These are phyloP conservation scores for Colletotrichum endophyticum DNA, from an alignment of 2,329 filamentous ascomycete genomes.

Conservation along the genomic window DNA sequence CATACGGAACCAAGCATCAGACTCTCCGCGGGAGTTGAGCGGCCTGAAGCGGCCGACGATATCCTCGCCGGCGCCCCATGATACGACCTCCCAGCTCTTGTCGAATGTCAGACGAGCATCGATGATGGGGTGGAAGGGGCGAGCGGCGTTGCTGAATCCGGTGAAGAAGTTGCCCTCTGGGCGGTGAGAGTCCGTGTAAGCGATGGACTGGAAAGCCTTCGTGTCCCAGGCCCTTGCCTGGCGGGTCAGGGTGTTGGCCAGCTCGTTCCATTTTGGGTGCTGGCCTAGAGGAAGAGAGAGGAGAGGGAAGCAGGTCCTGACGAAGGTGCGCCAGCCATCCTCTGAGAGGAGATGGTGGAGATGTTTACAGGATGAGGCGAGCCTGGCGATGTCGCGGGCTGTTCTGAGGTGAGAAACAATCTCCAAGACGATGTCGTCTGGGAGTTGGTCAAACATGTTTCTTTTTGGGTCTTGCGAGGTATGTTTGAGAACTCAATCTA, in stretches of 20 bases:
- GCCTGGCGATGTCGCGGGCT: slow-evolving; percentile 49
- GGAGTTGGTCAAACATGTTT: slow-evolving; percentile 42
- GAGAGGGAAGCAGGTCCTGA: slow-evolving; percentile 47
- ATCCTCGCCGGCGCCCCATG: slow-evolving; percentile 58
- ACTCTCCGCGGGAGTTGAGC: slow-evolving; percentile 22
- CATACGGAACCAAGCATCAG: slow-evolving; percentile 26
- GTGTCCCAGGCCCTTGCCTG: slow-evolving; percentile 60
- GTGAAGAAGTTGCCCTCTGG: slow-evolving; percentile 19
- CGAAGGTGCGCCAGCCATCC: slow-evolving; percentile 57
- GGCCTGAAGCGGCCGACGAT: slow-evolving; percentile 47
- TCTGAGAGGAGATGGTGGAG: slow-evolving; percentile 42
- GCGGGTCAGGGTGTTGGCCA: slow-evolving; percentile 53
- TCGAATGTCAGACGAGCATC: slow-evolving; percentile 45
- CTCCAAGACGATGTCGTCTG: slow-evolving; percentile 56
- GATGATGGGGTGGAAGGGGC: slow-evolving; percentile 49
- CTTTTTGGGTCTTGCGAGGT: background rate
- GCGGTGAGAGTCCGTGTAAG: slow-evolving; percentile 30
- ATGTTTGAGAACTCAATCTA: slow-evolving; percentile 1
- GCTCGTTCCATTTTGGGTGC: slow-evolving; percentile 35
- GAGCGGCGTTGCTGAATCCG: slow-evolving; percentile 5
- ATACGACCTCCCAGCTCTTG: slow-evolving; percentile 49
- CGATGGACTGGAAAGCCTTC: slow-evolving; percentile 38
- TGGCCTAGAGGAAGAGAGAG: slow-evolving; percentile 34
- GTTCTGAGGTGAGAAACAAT: slow-evolving; percentile 52
- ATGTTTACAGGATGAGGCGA: slow-evolving; percentile 43